Conservation (phyloP, 1,139 yeast genomes). For the Pichia sp. region DNA sequence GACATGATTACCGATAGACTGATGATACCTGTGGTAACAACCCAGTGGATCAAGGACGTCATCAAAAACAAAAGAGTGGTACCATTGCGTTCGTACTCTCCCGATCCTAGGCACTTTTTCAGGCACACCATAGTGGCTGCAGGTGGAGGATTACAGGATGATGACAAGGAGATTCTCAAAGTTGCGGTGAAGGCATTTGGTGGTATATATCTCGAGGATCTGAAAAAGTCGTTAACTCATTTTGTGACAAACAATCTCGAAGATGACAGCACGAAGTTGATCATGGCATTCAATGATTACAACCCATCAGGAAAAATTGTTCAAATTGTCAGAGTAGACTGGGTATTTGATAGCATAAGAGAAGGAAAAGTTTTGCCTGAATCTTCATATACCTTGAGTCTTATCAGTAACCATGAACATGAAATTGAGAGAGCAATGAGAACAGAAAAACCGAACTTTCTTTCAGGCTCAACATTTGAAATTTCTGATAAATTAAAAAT, state of each 20-base stretch:
- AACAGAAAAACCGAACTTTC: neutral
- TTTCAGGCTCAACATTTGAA: slow-evolving; percentile 1
- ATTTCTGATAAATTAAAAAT: slow-evolving; percentile 5
- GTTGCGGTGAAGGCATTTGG: slow-evolving; percentile 68
- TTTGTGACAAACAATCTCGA: slow-evolving; percentile 54
- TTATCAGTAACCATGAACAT: too few relatives aligned
- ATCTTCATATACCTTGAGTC: neutral
- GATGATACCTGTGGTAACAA: slow-evolving; percentile 67
- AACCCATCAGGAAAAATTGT: slow-evolving; percentile 38
- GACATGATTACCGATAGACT: slow-evolving; percentile 41
- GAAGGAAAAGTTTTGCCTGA: slow-evolving; percentile 27
- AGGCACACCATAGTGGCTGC: slow-evolving; percentile 55
- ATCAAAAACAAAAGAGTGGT: slow-evolving; percentile 41
- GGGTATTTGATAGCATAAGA: slow-evolving; percentile 67
- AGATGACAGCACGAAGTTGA: slow-evolving; percentile 42
- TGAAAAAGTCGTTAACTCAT: slow-evolving; percentile 75
- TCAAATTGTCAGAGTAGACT: slow-evolving; percentile 66
- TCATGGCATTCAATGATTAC: slow-evolving; percentile 37
- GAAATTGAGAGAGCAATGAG: neutral
- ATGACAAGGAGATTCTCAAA: slow-evolving; percentile 48
- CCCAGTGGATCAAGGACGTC: slow-evolving; percentile 61
- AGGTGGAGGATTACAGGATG: slow-evolving; percentile 53
- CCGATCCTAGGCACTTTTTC: slow-evolving; percentile 65
- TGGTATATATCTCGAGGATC: slow-evolving; percentile 61
- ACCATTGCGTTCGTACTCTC: slow-evolving; percentile 55